Base-by-base conservation (phyloP, 768 basidiomycete genomes). In the Hygrophoropsis aurantiaca region DNA sequence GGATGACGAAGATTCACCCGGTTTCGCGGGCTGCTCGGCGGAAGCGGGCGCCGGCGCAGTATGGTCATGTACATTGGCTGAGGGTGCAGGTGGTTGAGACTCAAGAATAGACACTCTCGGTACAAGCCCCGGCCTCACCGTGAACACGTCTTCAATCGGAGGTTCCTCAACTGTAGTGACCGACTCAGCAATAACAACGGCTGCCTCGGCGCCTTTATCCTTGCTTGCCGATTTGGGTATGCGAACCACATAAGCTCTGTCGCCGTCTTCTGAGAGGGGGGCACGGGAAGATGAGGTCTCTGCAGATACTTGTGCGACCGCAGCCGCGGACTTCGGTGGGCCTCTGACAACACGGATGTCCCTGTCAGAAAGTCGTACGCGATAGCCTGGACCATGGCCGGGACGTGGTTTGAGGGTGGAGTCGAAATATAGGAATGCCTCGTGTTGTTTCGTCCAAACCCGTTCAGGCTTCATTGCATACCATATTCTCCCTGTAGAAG, bases 391-490 rank as follows among this genome's bases (percentile, higher is more conserved):
- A 5, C 74, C 77, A 38, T 78, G 75, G 18, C 81, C 80, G 11
- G 68, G 68, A n/a, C 81, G 79, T 11, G 81, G 73, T 58, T 82
- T 84, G 20, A 80, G 68, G 20, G 77, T 65, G 13, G 73, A 57
- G 41, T 90, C 86, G 41, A 79, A 75, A 68, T 83, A 84, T 15
- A 91, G 80, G 62, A 82, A 87, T 3, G 74, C 77, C 57, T 91
- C 88, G 54, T 84, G 80, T 44, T 90, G 87, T 59, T 90, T 90
- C 8, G 90, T 91, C 88, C 88, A 91, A 56, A 82, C 75, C 37
- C 77, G 76, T 58, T 92, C 90, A 8, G 88, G 88, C 61, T 87
- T 90, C 78, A 80, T 79, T 7, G 77, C 67, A 58, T 78, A 90
- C 81, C 87, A 87, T 35, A 78, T 73, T 40, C 80, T 80, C 15